Evolutionary conservation across 495 filamentous ascomycete genomes (phyloP).

Genomic region (Tricharina praecox): DNA sequence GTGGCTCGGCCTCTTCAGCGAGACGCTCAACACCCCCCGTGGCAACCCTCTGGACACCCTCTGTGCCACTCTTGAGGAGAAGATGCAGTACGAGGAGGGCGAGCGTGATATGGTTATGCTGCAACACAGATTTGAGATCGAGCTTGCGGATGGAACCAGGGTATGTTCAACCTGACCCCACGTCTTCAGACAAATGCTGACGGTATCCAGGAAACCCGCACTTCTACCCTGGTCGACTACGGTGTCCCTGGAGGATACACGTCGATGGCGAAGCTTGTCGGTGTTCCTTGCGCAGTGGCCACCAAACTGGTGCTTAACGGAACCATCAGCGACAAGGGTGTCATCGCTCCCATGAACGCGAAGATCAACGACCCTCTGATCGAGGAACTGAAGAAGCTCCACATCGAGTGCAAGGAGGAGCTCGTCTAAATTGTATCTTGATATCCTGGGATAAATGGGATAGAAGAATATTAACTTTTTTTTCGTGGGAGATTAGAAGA

Average conservation of each 20-base stretch:
- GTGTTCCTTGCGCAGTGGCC: slow-evolving; percentile 47
- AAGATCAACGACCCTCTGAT: slow-evolving; percentile 56
- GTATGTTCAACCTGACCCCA: slow-evolving; percentile 8
- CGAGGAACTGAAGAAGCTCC: slow-evolving; percentile 49
- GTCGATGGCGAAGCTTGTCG: slow-evolving; percentile 77
- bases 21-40: slow-evolving; percentile 50
- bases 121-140: slow-evolving; percentile 86
- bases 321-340: slow-evolving; percentile 55
- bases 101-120: slow-evolving; percentile 81
- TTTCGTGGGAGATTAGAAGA: too few relatives aligned
- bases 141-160: slow-evolving; percentile 52
- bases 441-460: too few relatives aligned
- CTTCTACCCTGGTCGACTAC: slow-evolving; percentile 72
- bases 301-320: slow-evolving; percentile 74
- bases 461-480: too few relatives aligned
- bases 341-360: slow-evolving; percentile 63
- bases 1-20: slow-evolving; percentile 80
- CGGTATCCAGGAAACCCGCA: slow-evolving; percentile 48
- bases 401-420: slow-evolving; percentile 36
- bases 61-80: slow-evolving; percentile 75
- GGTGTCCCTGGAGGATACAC: slow-evolving; percentile 65
- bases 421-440: slow-evolving; percentile 11
- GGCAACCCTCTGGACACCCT: slow-evolving; percentile 78
- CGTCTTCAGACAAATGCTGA: not conserved
- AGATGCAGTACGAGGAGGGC: slow-evolving; percentile 71